Conservation (phyloP, 257 asterid species). For the Misopates orontium region DNA sequence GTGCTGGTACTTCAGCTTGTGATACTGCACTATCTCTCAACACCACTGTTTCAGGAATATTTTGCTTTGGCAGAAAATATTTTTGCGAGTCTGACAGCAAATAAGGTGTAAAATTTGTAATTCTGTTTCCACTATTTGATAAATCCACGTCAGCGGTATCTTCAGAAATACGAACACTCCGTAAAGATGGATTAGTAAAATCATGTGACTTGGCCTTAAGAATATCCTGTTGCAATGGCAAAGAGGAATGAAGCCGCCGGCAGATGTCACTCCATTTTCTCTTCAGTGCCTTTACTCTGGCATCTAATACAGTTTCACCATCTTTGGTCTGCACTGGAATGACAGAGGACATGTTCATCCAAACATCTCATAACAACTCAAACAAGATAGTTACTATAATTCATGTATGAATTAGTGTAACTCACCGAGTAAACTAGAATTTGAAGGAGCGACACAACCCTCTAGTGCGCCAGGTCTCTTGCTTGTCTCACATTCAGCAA, state of each 20-base stretch:
- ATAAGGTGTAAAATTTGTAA: slow-evolving; percentile 32
- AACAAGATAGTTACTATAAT: slow-evolving; percentile 6
- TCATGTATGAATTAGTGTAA: slow-evolving; percentile 1
- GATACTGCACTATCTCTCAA: slow-evolving; percentile 27
- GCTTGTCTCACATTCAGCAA: slow-evolving; percentile 55
- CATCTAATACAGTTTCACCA: slow-evolving; percentile 53
- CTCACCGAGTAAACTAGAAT: slow-evolving; percentile 15
- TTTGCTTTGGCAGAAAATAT: slow-evolving; percentile 27
- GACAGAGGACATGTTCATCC: slow-evolving; percentile 49
- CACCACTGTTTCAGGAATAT: slow-evolving; percentile 29
- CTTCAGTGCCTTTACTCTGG: slow-evolving; percentile 51
- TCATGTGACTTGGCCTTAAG: slow-evolving; percentile 36
- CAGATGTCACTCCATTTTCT: slow-evolving; percentile 90
- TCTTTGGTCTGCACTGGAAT: slow-evolving; percentile 92
- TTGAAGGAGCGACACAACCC: slow-evolving; percentile 61
- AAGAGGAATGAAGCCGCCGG: slow-evolving; percentile 61
- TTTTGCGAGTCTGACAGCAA: slow-evolving; percentile 36
- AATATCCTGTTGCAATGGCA: slow-evolving; percentile 39
- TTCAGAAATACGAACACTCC: slow-evolving; percentile 29
- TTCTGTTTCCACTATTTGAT: slow-evolving; percentile 33
- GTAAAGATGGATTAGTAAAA: slow-evolving; percentile 32
- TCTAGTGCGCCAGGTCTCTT: slow-evolving; percentile 44
- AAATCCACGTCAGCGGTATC: slow-evolving; percentile 33
- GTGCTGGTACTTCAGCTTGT: slow-evolving; percentile 38
- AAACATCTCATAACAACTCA: slow-evolving; percentile 28